phyloP scores from a whole-genome alignment of 1,139 yeast species.

The Martiniozyma asiatica region DNA sequence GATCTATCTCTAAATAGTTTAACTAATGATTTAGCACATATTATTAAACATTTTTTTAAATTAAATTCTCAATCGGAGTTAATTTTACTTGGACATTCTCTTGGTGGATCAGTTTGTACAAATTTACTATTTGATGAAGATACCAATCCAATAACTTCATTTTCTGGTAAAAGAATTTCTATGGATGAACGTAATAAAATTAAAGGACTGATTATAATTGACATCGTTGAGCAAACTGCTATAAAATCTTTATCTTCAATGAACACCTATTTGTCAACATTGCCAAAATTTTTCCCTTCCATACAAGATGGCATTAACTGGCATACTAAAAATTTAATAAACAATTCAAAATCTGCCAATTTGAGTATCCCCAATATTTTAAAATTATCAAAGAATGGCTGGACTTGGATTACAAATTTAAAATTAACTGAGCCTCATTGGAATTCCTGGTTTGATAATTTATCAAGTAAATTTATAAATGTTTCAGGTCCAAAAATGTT shows the following conservation, averaged over 20 bases:
- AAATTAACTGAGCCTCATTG: conserved; percentile 53
- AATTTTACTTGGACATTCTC: conserved; percentile 74
- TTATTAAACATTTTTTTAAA: conserved; percentile 29
- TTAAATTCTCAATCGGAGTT: conserved; percentile 13
- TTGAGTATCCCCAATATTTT: conserved; percentile 67
- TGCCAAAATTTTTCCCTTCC: conserved; percentile 50
- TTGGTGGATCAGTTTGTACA: conserved; percentile 82
- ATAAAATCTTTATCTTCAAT: conserved; percentile 54
- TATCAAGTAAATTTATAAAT: conserved; percentile 51
- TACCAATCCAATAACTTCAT: conserved; percentile 7
- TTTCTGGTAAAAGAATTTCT: conserved; percentile 12
- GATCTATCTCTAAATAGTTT: conserved; percentile 35
- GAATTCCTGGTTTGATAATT: conserved; percentile 67
- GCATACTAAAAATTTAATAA: conserved; percentile 51
- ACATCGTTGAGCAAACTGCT: conserved; percentile 92
- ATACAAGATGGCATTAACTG: conserved; percentile 62
- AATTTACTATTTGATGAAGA: conserved; percentile 24
- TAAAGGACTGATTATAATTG: conserved; percentile 66
- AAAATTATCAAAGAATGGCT: conserved; percentile 17
- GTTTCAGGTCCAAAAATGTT: conserved; percentile 48
- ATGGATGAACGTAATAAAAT: too few relatives aligned
- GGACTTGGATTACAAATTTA: conserved; percentile 57
- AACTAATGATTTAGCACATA: conserved; percentile 40
- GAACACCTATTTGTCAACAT: conserved; percentile 44
- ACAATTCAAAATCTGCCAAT: conserved; percentile 51